Base-by-base conservation (phyloP, 495 filamentous ascomycete genomes). In the Oidiodendron maius region DNA sequence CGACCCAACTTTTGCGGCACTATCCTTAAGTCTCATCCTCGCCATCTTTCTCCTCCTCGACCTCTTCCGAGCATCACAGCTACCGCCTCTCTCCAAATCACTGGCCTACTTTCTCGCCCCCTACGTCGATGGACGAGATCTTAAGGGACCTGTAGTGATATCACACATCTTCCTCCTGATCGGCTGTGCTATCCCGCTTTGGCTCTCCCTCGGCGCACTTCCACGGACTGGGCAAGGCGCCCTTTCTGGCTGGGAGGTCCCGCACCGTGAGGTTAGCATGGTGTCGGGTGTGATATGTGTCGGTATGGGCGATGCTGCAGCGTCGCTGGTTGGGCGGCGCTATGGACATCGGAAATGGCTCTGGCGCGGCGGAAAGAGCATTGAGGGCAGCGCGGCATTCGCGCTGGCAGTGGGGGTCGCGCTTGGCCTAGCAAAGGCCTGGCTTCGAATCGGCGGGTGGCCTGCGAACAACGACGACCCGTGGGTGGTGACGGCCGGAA, bases 101-200 rank as follows among this genome's bases (percentile, higher is more conserved):
- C 69, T 99, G 30, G 89, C 89, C 1, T 61, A 77, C 25, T 97
- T 97, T 63, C 69, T 99, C 11, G 83, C 88, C 0, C 93, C 93
- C 0, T 99, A 95, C 56, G 90, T 96, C 1, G 93, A 99, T 56
- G 94, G 94, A 9, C 71, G 93, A 41, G 93, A 99, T 57, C 77
- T 97, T 46, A 78, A 89, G 6, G 93, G 93, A 0, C 93, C 93
- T 0, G 91, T 97, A 34, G 91, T 99, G 34, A 83, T 99, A 34
- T 89, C 83, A 0, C 93, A 97, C 61, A 93, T 99, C 30, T 99
- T 99, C 58, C 73, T 99, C 18, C 78, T 99, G 17, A 84, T 97
- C 38, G 93, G 93, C n/a, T 96, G 94, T 50, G 89, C 91, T 0
- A 88, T 96, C 2, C 93, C 93, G 0, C 74, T 96, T 38, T 99